Percentiles rank a stretch among this genome's conserved stretches.
These are phyloP conservation scores for Tylopilus intermedius DNA, from an alignment of 768 basidiomycete genomes.

Conservation along the genomic window DNA sequence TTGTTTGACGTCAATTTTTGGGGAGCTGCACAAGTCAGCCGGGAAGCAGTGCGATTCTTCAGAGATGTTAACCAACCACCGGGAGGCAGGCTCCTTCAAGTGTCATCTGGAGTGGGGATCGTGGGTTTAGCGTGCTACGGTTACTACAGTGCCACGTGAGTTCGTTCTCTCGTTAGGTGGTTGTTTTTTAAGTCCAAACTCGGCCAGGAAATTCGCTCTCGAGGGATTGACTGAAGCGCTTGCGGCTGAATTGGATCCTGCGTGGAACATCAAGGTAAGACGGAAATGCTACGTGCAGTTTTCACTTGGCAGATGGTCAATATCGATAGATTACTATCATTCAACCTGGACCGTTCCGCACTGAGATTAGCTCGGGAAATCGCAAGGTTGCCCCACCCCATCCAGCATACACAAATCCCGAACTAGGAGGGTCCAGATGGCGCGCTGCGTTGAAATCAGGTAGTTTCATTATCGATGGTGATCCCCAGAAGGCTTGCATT, in stretches of 20 bases:
- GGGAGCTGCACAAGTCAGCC: conserved; percentile 28
- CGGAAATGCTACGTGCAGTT: not conserved
- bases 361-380: not conserved
- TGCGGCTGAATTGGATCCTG: conserved; percentile 3
- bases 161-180: not conserved
- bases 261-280: conserved; percentile 23
- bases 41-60: conserved; percentile 26
- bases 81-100: conserved; percentile 35
- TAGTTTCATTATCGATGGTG: conserved; percentile 1
- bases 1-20: conserved; percentile 39
- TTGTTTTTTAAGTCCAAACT: not conserved
- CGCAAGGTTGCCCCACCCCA: not conserved
- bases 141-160: conserved; percentile 28
- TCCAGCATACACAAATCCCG: conserved; percentile 16
- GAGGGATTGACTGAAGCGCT: conserved; percentile 26
- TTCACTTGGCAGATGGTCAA: not conserved
- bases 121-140: conserved; percentile 1
- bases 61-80: conserved; percentile 34
- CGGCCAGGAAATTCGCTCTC: conserved; percentile 20
- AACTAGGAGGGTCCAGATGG: conserved; percentile 8
- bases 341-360: conserved; percentile 20
- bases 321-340: conserved; percentile 19
- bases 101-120: conserved; percentile 27
- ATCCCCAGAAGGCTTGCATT: conserved; percentile 18
- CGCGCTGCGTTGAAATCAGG: not conserved